A percentile compares a stretch with the other conserved stretches of the same genome.
Conservation (phyloP, 129 eudicot genomes). For the Kitagawia praeruptora region DNA sequence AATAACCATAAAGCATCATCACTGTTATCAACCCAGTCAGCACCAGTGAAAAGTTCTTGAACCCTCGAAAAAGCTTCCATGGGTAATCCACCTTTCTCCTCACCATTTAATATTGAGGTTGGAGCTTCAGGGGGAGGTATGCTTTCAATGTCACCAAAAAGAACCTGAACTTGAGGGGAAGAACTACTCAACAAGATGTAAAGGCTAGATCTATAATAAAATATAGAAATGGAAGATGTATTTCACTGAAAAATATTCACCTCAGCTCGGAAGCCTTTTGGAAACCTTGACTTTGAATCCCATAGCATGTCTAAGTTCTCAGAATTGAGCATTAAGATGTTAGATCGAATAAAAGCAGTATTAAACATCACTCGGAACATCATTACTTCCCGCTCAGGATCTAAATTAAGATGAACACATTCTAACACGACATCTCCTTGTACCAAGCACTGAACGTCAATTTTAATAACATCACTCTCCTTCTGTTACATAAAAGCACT, state of each 20-base stretch:
- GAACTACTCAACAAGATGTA: constrained; percentile 7
- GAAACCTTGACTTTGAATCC: constrained; percentile 85
- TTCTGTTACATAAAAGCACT: constrained; percentile 52
- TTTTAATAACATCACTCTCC: constrained; percentile 87
- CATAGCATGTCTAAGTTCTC: constrained; percentile 94
- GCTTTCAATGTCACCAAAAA: constrained; percentile 80
- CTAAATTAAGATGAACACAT: constrained; percentile 82
- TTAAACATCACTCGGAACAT: constrained; percentile 98
- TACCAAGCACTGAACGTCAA: constrained; percentile 91
- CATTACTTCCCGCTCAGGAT: constrained; percentile 92
- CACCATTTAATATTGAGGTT: constrained; percentile 61
- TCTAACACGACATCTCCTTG: constrained; percentile 97
- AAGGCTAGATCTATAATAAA: neutral
- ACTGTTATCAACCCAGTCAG: constrained; percentile 79
- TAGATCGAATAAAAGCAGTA: constrained; percentile 92
- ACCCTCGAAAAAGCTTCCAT: constrained; percentile 96
- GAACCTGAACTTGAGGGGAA: constrained; percentile 44
- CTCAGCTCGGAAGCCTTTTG: constrained; percentile 93
- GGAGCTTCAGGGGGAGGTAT: constrained; percentile 60
- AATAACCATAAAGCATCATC: constrained; percentile 92
- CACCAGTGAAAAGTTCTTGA: constrained; percentile 90
- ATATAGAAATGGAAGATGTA: neutral
- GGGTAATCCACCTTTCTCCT: constrained; percentile 91
- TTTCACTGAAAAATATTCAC: constrained; percentile 27
- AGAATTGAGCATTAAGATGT: constrained; percentile 70